These are phyloP conservation scores for Alternaria metachromatica DNA, from an alignment of 2,329 filamentous ascomycete genomes.

Conservation along the genomic window DNA sequence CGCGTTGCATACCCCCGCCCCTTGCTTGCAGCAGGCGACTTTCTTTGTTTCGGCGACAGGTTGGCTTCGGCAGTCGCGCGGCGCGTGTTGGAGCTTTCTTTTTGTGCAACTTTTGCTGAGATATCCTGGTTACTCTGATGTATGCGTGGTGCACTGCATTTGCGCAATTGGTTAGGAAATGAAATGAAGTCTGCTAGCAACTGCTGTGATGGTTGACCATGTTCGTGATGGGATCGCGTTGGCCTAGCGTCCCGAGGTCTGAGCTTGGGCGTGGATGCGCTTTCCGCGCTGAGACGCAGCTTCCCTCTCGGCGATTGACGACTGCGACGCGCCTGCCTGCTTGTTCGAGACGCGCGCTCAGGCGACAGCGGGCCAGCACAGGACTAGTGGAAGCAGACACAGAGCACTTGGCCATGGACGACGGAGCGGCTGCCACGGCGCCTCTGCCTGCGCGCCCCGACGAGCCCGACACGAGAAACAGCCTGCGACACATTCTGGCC, in stretches of 20 bases:
- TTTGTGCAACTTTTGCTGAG: slow-evolving; percentile 5
- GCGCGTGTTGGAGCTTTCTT: background rate
- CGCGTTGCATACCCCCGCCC: slow-evolving; percentile 27
- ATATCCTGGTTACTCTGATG: slow-evolving; percentile 12
- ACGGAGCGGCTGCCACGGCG: slow-evolving; percentile 7
- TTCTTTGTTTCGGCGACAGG: background rate
- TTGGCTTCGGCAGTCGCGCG: background rate
- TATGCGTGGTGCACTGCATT: background rate
- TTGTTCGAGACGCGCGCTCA: background rate
- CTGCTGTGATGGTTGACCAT: background rate
- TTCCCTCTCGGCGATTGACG: slow-evolving; percentile 2
- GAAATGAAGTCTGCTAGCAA: background rate
- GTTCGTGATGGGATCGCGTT: slow-evolving; percentile 8
- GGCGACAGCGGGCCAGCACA: slow-evolving; percentile 1
- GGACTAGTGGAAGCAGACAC: slow-evolving; percentile 1
- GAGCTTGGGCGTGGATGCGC: slow-evolving; percentile 8
- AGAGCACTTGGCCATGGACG: slow-evolving; percentile 4
- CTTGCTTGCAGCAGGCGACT: slow-evolving; percentile 21
- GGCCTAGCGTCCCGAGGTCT: slow-evolving; percentile 1
- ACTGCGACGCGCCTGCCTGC: background rate
- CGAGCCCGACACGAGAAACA: slow-evolving; percentile 49
- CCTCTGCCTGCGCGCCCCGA: slow-evolving; percentile 33
- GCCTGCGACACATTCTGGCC: slow-evolving; percentile 49
- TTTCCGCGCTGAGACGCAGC: background rate
- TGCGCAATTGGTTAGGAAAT: background rate